phyloP scores from a whole-genome alignment of 345 rosid species.

The Gossypium stocksii region DNA sequence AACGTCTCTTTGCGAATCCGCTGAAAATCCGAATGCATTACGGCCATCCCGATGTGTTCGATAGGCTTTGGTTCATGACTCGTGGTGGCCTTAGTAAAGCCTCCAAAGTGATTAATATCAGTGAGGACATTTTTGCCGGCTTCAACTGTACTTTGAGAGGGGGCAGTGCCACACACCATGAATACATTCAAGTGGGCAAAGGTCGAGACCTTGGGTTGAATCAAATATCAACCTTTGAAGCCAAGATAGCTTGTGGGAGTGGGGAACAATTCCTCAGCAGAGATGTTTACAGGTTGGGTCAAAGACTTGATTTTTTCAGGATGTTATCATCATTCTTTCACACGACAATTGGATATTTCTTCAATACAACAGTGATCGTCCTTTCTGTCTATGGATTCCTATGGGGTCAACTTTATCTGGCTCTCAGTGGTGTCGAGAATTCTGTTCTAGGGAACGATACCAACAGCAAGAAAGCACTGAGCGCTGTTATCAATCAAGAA shows the following conservation, averaged over 20 bases:
- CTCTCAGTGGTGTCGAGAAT: not conserved
- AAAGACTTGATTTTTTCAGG: not conserved
- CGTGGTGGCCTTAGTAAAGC: not conserved
- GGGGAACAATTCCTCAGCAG: conserved; percentile 90
- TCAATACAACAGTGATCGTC: not conserved
- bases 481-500: conserved; percentile 81
- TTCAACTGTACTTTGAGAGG: not conserved
- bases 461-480: conserved; percentile 64
- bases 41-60: conserved; percentile 92
- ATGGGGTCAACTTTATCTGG: not conserved
- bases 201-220: conserved; percentile 90
- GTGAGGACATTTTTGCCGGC: not conserved
- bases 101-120: not conserved
- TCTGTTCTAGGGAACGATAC: conserved; percentile 25
- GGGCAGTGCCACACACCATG: not conserved
- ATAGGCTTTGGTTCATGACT: conserved; percentile 54
- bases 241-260: conserved; percentile 83
- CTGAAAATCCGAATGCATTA: conserved; percentile 86
- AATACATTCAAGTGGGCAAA: conserved; percentile 62
- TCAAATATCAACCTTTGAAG: conserved; percentile 78
- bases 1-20: conserved; percentile 79
- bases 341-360: not conserved
- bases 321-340: not conserved
- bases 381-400: not conserved
- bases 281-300: conserved; percentile 82